Evolutionary conservation across 208 protist species (phyloP), one percentile per base, ranked within the genome.

Genomic region (Leishmania braziliensis): DNA sequence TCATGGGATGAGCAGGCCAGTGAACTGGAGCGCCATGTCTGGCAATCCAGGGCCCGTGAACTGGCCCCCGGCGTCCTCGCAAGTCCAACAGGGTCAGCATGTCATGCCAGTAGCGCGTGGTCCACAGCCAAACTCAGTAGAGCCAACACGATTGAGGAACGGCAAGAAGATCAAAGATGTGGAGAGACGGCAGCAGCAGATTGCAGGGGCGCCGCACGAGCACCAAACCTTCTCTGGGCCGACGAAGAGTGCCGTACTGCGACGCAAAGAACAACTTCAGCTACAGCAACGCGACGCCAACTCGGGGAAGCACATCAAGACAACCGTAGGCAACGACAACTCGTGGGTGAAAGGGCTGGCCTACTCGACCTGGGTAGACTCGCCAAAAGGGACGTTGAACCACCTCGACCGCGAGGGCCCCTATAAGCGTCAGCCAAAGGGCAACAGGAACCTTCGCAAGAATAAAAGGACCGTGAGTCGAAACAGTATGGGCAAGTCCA

Each of bases 301-400:
- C 39, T 43, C 79, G 43, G 72, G 75, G 73, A 53, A 72, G 48
- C 74, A 65, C 8, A 89, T 91, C 66, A 84, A 85, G 77, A 86
- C 82, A 4, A 91, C 88, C 5, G 88, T 87, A n/a, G 85, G 83
- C 43, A 87, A 84, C 78, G 88, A 91, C 43, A 68, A 83, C 16
- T 82, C 80, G 56, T 91, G 88, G 88, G 68, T 91, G 58, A 79
- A 91, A 29, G 78, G 79, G 3, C 71, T 87, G 4, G 79, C 81
- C 23, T 82, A 89, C 72, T 86, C 82, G 12, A 91, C 80, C 20
- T 87, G 82, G 84, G 78, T 91, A 9, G 85, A 89, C 51, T 89
- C 88, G 6, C 88, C 88, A n/a, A 81, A 66, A 6, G 81, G 72
- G 0, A 73, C 69, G 70, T 72, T 84, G 20, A 75, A 78, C 10